phyloP scores from a whole-genome alignment of 1,284 basidiomycete species.

The Boletellus deceptivus region DNA sequence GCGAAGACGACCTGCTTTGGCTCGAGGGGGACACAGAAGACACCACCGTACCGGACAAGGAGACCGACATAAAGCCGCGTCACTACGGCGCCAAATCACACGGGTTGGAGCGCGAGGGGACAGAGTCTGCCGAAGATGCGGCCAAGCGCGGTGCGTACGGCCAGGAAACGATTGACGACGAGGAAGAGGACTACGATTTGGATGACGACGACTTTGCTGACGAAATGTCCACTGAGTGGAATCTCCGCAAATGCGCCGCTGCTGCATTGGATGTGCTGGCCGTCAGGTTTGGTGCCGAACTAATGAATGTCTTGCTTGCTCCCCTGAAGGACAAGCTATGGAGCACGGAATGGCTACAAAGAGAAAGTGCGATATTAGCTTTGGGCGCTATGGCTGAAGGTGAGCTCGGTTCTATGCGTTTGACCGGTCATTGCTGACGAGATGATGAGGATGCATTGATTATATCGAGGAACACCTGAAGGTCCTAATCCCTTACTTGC shows the following conservation, averaged over 20 bases:
- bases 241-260: conserved; percentile 96
- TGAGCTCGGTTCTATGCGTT: conserved; percentile 34
- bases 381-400: conserved; percentile 98
- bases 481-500: conserved; percentile 89
- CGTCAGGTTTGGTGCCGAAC: conserved; percentile 84
- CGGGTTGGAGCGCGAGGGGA: conserved; percentile 72
- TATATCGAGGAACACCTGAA: conserved; percentile 94
- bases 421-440: conserved; percentile 5
- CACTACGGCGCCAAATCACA: conserved; percentile 87
- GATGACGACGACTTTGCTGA: conserved; percentile 93
- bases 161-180: conserved; percentile 66
- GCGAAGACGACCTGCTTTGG: conserved; percentile 94
- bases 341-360: conserved; percentile 90
- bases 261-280: conserved; percentile 97
- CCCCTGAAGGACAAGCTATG: conserved; percentile 94
- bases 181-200: conserved; percentile 84
- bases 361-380: conserved; percentile 95
- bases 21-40: conserved; percentile 92
- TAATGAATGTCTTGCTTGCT: conserved; percentile 86
- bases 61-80: conserved; percentile 93
- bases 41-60: conserved; percentile 88
- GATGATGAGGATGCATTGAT: conserved; percentile 85
- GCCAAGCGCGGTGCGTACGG: conserved; percentile 64
- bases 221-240: conserved; percentile 98
- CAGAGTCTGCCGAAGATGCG: conserved; percentile 48